Evolutionary conservation across 2,329 filamentous ascomycete species (phyloP).

Genomic region (Colletotrichum trifolii): DNA sequence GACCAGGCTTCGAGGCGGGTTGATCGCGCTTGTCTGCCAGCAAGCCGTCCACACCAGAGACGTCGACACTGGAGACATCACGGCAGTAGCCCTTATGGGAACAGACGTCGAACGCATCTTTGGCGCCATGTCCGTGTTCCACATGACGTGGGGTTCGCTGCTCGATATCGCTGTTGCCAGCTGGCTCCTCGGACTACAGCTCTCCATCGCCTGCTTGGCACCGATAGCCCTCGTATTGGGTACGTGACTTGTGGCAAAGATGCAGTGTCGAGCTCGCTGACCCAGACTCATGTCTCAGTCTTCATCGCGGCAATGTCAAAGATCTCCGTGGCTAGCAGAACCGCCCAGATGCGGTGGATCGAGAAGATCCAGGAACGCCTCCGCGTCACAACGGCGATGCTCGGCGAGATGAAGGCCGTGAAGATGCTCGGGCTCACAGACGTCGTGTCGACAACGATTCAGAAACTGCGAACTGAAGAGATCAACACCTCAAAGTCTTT

Average conservation of each 20-base stretch:
- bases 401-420: constrained; percentile 56
- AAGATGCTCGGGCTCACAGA: constrained; percentile 54
- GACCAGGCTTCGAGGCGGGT: constrained; percentile 39
- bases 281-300: constrained; percentile 14
- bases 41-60: constrained; percentile 38
- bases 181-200: constrained; percentile 45
- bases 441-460: constrained; percentile 41
- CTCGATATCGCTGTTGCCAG: constrained; percentile 43
- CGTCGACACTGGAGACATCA: constrained; percentile 41
- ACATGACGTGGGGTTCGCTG: constrained; percentile 44
- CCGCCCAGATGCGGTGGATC: constrained; percentile 51
- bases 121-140: constrained; percentile 39
- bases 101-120: constrained; percentile 47
- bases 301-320: constrained; percentile 38
- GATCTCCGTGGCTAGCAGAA: constrained; percentile 33
- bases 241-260: not conserved
- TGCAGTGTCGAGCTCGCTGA: no score
- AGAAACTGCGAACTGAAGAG: constrained; percentile 43
- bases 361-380: constrained; percentile 56
- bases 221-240: constrained; percentile 41
- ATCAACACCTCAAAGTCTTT: constrained; percentile 44
- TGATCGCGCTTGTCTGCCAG: constrained; percentile 43
- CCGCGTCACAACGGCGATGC: constrained; percentile 51
- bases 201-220: constrained; percentile 42
- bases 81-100: constrained; percentile 47